Evolutionary conservation across 1,284 basidiomycete species (phyloP).

Genomic region (Leccinum fuscescens): DNA sequence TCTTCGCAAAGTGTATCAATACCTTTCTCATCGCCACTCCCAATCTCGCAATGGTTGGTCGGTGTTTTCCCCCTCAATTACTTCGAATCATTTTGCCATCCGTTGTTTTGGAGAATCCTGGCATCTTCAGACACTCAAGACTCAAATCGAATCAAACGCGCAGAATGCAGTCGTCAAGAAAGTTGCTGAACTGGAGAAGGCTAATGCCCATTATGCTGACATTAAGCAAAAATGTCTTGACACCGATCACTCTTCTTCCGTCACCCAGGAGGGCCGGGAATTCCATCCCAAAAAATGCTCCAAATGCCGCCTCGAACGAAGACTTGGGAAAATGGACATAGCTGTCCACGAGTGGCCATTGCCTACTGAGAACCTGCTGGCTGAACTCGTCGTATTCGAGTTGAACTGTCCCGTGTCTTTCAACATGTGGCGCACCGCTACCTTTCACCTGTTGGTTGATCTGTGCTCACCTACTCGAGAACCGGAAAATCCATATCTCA

Average conservation of each 20-base stretch:
- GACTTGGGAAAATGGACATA: constrained; percentile 33
- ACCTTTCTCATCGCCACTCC: constrained; percentile 33
- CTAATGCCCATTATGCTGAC: constrained; percentile 18
- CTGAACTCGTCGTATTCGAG: constrained; percentile 44
- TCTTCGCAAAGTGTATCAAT: constrained; percentile 14
- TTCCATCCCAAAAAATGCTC: constrained; percentile 17
- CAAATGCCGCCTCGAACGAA: constrained; percentile 34
- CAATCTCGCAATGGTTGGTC: constrained; percentile 12
- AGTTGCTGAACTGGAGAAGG: constrained; percentile 24
- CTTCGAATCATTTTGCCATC: constrained; percentile 26
- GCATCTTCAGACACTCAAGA: constrained; percentile 25
- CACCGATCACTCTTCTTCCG: constrained; percentile 2
- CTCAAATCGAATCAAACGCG: constrained; percentile 32
- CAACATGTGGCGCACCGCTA: constrained; percentile 43
- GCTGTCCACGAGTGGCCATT: constrained; percentile 50
- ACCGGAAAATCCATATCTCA: constrained; percentile 3
- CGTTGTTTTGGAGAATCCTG: constrained; percentile 30
- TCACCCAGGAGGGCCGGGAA: constrained; percentile 1
- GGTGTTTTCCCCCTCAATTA: constrained; percentile 21
- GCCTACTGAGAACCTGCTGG: constrained; percentile 28
- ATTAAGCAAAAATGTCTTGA: constrained; percentile 11
- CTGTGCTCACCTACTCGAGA: constrained; percentile 21
- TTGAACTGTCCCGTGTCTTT: constrained; percentile 40
- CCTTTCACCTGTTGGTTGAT: constrained; percentile 38
- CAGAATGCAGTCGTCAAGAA: constrained; percentile 15